Evolutionary conservation across 2,329 filamentous ascomycete genomes (phyloP).

Genomic region (Biscogniauxia mediterranea): DNA sequence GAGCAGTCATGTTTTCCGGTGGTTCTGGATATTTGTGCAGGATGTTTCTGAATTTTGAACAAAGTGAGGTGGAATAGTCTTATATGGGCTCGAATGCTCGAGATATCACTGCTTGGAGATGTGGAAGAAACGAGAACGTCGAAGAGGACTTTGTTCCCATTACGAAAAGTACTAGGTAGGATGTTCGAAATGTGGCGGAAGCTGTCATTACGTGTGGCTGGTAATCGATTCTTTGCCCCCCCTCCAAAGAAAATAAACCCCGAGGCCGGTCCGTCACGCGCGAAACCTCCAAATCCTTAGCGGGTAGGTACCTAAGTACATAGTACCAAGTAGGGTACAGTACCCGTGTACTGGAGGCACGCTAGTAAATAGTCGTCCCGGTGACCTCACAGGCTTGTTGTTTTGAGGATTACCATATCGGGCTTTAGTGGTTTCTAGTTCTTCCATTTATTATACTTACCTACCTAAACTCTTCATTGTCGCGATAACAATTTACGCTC

Average conservation of each 20-base stretch:
- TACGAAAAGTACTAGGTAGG: background rate
- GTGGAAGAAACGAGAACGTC: conserved; percentile 1
- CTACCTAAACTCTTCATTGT: too few relatives aligned
- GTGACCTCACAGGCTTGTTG: conserved; percentile 26
- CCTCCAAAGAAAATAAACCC: background rate
- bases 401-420: conserved; percentile 26
- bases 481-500: background rate
- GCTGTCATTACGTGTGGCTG: conserved; percentile 3
- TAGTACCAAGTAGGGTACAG: too few relatives aligned
- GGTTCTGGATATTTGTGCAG: background rate
- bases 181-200: conserved; percentile 17
- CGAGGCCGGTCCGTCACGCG: background rate
- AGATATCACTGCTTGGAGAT: background rate
- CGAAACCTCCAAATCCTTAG: background rate
- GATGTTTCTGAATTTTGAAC: conserved; percentile 2
- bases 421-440: conserved; percentile 9
- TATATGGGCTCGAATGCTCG: background rate
- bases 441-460: background rate
- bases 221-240: background rate
- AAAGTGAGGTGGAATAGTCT: background rate
- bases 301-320: background rate
- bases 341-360: background rate
- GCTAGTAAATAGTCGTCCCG: conserved; percentile 27
- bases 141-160: background rate
- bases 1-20: conserved; percentile 28